Conservation (phyloP, 495 filamentous ascomycete species). For the Collariella sp. region DNA sequence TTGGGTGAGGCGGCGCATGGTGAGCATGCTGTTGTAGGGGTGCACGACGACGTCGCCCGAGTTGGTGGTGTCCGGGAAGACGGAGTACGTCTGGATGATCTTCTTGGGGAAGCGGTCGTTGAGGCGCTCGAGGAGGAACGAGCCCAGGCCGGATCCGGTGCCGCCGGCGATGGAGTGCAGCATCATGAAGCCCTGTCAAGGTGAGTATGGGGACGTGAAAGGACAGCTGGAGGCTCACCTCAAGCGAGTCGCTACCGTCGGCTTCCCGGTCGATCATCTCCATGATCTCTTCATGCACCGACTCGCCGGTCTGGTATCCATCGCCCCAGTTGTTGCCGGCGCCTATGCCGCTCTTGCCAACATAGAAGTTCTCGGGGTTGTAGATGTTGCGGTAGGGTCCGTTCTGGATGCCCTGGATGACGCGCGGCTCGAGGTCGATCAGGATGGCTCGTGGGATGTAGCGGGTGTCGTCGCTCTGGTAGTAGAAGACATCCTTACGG, state of each 20-base stretch:
- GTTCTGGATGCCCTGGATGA: conserved; percentile 85
- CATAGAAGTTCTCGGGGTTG: conserved; percentile 97
- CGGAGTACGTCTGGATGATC: conserved; percentile 97
- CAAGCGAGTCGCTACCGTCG: conserved; percentile 92
- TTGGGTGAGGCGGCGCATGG: conserved; percentile 83
- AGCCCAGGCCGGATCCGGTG: conserved; percentile 88
- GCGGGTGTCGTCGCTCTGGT: conserved; percentile 94
- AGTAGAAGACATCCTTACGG: conserved; percentile 98
- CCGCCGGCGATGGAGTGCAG: conserved; percentile 96
- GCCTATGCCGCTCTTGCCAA: conserved; percentile 82
- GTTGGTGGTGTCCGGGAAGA: conserved; percentile 86
- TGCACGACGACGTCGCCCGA: conserved; percentile 88
- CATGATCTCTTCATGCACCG: conserved; percentile 91
- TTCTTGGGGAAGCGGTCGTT: conserved; percentile 99
- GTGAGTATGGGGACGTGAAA: not conserved
- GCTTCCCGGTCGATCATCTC: conserved; percentile 99
- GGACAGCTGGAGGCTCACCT: conserved; percentile 42
- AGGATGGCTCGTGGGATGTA: conserved; percentile 96
- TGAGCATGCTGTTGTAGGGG: conserved; percentile 91
- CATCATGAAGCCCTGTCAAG: conserved; percentile 83
- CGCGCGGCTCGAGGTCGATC: conserved; percentile 87
- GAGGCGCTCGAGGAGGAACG: conserved; percentile 88
- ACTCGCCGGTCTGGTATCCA: conserved; percentile 86
- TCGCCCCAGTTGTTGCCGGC: conserved; percentile 98
- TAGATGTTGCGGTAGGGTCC: conserved; percentile 96